These are phyloP conservation scores for Claviceps sorghi DNA, from an alignment of 2,329 filamentous ascomycete species.

Conservation along the genomic window DNA sequence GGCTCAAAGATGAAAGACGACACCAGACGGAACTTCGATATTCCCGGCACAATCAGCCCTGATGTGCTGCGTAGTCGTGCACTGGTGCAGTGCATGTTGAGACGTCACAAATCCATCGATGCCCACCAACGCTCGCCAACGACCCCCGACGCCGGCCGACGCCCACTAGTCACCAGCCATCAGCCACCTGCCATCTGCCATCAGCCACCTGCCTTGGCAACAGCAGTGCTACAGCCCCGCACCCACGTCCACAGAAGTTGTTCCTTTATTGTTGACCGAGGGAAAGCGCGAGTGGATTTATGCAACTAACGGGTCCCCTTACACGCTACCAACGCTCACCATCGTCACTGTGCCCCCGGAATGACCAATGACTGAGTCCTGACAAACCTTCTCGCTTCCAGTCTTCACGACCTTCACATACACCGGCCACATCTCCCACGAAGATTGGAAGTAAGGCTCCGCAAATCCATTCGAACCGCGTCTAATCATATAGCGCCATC, in stretches of 20 bases:
- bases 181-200: too few species aligned
- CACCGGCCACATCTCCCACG: not conserved
- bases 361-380: not conserved
- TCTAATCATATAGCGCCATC: not conserved
- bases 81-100: not conserved
- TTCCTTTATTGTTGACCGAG: not conserved
- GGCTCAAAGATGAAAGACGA: not conserved
- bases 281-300: not conserved
- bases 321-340: not conserved
- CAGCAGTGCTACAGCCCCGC: not conserved
- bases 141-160: too few species aligned
- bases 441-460: not conserved
- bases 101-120: not conserved
- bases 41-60: too few species aligned
- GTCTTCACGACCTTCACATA: not conserved
- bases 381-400: not conserved
- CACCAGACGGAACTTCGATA: not conserved
- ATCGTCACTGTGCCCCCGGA: not conserved
- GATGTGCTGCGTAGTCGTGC: not conserved
- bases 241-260: not conserved
- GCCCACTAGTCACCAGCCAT: not conserved
- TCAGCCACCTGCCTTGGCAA: not conserved
- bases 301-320: conserved; percentile 2
- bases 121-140: too few species aligned
- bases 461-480: not conserved